Percentiles rank a stretch among this genome's conserved stretches.
These are phyloP conservation scores for Penicillium desertorum DNA, from an alignment of 495 filamentous ascomycete genomes.

Conservation along the genomic window DNA sequence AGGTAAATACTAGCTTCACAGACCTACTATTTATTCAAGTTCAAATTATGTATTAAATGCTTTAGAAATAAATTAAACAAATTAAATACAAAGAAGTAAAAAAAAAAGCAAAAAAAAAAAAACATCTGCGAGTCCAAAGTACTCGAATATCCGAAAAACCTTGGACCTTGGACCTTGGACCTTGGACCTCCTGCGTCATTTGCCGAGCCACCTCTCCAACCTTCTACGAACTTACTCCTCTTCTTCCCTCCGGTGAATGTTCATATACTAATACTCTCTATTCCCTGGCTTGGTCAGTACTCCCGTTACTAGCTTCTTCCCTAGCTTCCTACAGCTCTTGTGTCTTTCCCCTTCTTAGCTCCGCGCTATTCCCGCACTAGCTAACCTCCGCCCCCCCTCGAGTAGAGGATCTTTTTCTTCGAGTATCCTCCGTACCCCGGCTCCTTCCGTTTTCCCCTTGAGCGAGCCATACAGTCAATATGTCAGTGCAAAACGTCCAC, in stretches of 20 bases:
- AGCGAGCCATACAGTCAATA: conserved; percentile 23
- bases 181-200: conserved; percentile 19
- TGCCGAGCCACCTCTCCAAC: conserved; percentile 19
- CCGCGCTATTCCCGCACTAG: conserved; percentile 9
- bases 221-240: conserved; percentile 3
- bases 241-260: background rate
- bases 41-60: background rate
- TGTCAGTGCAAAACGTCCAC: conserved; percentile 51
- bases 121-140: background rate
- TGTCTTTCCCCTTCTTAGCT: background rate
- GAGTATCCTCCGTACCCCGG: conserved; percentile 2
- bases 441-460: conserved; percentile 15
- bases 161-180: background rate
- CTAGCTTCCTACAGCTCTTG: background rate
- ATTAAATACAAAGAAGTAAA: too few relatives aligned
- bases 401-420: conserved; percentile 10
- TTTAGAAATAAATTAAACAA: background rate
- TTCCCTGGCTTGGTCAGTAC: background rate
- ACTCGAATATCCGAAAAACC: background rate
- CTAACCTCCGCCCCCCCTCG: conserved; percentile 19
- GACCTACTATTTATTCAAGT: background rate
- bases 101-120: background rate
- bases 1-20: background rate
- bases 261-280: background rate
- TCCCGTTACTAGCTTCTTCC: background rate